phyloP scores from a whole-genome alignment of 2,329 filamentous ascomycete genomes.

The Hortaea sp. region DNA sequence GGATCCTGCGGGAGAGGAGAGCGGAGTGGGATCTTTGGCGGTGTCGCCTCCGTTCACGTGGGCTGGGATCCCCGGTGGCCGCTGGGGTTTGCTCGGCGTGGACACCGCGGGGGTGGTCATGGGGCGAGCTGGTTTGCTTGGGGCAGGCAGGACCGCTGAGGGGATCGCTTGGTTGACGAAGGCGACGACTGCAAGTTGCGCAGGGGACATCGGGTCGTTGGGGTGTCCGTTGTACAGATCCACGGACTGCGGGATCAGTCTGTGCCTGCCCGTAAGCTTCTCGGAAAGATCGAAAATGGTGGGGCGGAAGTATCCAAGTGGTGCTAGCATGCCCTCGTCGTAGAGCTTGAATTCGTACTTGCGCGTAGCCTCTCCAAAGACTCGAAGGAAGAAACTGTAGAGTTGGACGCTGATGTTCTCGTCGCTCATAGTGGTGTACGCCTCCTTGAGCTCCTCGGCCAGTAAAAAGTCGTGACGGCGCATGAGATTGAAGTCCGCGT shows the following conservation, averaged over 20 bases:
- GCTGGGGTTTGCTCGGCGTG: constrained; percentile 18
- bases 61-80: constrained; percentile 54
- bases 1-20: constrained; percentile 76
- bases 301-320: constrained; percentile 88
- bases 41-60: constrained; percentile 51
- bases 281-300: constrained; percentile 70
- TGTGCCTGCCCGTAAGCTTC: constrained; percentile 71
- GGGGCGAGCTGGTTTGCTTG: constrained; percentile 36
- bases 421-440: constrained; percentile 84
- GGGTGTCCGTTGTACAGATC: constrained; percentile 90
- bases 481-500: constrained; percentile 84
- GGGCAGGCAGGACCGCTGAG: constrained; percentile 29
- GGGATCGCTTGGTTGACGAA: constrained; percentile 36
- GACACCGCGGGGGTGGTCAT: constrained; percentile 15
- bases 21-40: constrained; percentile 59
- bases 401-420: constrained; percentile 80
- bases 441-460: constrained; percentile 91
- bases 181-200: constrained; percentile 60
- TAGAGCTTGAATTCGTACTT: constrained; percentile 97
- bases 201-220: constrained; percentile 79
- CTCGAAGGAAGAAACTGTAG: constrained; percentile 82
- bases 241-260: constrained; percentile 75
- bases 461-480: constrained; percentile 85
- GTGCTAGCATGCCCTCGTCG: constrained; percentile 87
- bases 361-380: constrained; percentile 75